Evolutionary conservation across 2,329 filamentous ascomycete genomes (phyloP).

Genomic region (Trichoderma sp.): DNA sequence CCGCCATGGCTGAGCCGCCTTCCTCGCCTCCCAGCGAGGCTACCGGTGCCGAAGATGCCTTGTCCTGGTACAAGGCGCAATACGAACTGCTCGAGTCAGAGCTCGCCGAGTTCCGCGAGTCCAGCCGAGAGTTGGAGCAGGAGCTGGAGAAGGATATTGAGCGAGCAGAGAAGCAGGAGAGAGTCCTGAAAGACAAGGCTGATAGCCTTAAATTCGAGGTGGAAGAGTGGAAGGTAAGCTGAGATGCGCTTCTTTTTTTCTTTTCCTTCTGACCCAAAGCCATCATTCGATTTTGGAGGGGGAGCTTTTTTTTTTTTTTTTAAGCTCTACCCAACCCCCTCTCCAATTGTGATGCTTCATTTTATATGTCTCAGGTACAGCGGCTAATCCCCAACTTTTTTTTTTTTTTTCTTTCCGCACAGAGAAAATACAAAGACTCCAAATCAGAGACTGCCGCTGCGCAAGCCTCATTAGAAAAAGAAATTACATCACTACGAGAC

Average conservation of each 20-base stretch:
- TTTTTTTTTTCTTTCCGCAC: neutral
- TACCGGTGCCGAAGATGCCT: conserved; percentile 69
- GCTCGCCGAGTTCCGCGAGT: conserved; percentile 89
- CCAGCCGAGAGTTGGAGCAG: conserved; percentile 89
- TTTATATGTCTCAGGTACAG: conserved; percentile 1
- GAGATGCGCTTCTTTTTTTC: conserved; percentile 15
- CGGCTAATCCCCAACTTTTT: conserved; percentile 26
- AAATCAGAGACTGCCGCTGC: conserved; percentile 84
- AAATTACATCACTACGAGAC: conserved; percentile 90
- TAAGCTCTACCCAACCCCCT: neutral
- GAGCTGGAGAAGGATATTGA: conserved; percentile 97
- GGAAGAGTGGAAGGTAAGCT: conserved; percentile 93
- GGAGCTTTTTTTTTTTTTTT: neutral
- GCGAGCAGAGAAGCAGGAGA: conserved; percentile 89
- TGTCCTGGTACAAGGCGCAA: conserved; percentile 94
- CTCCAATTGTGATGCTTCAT: neutral
- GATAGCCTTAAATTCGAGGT: conserved; percentile 86
- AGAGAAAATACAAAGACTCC: conserved; percentile 96
- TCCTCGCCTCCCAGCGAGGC: conserved; percentile 64
- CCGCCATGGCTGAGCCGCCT: conserved; percentile 60
- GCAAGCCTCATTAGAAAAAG: conserved; percentile 88
- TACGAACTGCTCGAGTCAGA: conserved; percentile 92
- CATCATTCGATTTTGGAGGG: neutral
- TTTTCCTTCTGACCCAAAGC: neutral
- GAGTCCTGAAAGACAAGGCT: conserved; percentile 81